Percentiles rank a stretch among this genome's conserved stretches.
Evolutionary conservation across 345 rosid species (phyloP).

Genomic region (Linum lewisii): DNA sequence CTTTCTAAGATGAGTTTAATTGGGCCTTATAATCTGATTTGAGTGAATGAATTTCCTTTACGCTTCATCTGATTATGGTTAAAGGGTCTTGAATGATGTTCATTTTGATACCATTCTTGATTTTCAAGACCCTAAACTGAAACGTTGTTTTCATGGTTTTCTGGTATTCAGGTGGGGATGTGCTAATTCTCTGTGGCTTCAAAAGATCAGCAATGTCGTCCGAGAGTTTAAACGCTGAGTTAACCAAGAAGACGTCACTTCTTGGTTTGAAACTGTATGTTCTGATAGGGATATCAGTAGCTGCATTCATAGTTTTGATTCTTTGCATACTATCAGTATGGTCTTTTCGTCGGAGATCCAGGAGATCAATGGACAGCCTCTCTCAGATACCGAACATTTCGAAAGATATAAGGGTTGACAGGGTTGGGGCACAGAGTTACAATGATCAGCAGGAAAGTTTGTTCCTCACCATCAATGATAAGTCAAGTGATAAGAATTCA

Average conservation of each 20-base stretch:
- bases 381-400: conserved; percentile 44
- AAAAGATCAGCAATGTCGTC: conserved; percentile 47
- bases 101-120: too few relatives aligned
- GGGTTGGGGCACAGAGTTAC: conserved; percentile 52
- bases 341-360: conserved; percentile 64
- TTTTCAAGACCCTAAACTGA: background rate
- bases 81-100: background rate
- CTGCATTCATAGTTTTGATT: conserved; percentile 65
- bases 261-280: conserved; percentile 90
- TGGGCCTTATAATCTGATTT: too few relatives aligned
- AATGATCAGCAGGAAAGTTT: conserved; percentile 40
- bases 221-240: conserved; percentile 52
- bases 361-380: conserved; percentile 33
- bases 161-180: conserved; percentile 24
- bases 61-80: background rate
- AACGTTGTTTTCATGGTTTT: background rate
- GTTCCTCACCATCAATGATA: conserved; percentile 38
- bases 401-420: conserved; percentile 63
- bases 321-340: conserved; percentile 75
- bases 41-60: conserved; percentile 11
- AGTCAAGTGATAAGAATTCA: conserved; percentile 43
- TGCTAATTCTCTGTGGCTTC: conserved; percentile 8
- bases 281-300: conserved; percentile 68
- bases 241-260: conserved; percentile 66
- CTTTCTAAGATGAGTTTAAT: conserved; percentile 5